Base-by-base conservation (phyloP, 1,139 yeast genomes). In the Hemisphaericaspora xylanilytica region DNA sequence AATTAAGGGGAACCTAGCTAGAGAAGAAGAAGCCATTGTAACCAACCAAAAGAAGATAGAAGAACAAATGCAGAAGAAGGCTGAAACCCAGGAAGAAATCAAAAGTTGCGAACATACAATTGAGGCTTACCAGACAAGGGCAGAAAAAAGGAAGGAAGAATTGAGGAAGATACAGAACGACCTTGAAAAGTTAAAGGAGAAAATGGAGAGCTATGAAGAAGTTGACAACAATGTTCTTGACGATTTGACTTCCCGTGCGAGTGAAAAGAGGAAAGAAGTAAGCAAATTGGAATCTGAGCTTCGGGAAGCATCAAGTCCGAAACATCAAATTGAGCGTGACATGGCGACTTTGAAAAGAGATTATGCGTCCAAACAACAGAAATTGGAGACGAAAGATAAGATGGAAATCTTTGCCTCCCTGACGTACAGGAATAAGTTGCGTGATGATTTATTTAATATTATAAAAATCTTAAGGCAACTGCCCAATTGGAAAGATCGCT, bases 321-420 rank as follows among this genome's bases (percentile, higher is more conserved):
- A 50, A 18, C 53, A 51, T 11, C 53, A 54, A 13, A 42, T 64
- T 20, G 46, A 43, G 20, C 40, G 44, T n/a, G 51, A 59, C 26
- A 43, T 63, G 12, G 43, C 45, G n/a, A 42, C 41, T 3, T 43
- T 55, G 12, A 51, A 52, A 38, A 41, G 42, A 3, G 47, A 50
- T 25, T 45, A 61, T 10, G 47, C 46, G 3, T 38, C 37, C 2
- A 44, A 53, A 4, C 41, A 48, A 28, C 28, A 44, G 16, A 64
- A 65, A 32, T 53, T 79, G 29, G 62, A 59, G 22, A 65, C 78
- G 11, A 70, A 66, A n/a, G 89, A 82, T 53, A 72, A 73, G 49
- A 53, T 81, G 1, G 67, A 64, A 26, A 52, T 76, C 3, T 57
- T 78, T 29, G 71, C 69, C 32, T 53, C 58, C 5, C 50, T 49